These are phyloP conservation scores for Lachancea nothofagi DNA, from an alignment of 805 yeast species.

Conservation along the genomic window DNA sequence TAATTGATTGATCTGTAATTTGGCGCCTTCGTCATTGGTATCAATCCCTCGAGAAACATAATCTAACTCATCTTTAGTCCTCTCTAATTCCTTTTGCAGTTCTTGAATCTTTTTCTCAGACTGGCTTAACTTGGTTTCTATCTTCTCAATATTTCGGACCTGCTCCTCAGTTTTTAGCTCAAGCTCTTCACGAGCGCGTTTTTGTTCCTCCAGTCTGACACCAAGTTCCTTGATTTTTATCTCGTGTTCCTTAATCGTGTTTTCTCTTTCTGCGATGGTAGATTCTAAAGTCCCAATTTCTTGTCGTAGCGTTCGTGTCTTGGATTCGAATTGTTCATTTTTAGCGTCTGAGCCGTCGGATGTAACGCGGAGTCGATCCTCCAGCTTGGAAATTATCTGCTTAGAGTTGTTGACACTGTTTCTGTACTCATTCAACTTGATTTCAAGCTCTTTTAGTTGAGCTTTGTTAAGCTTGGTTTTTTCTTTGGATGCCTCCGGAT, in stretches of 20 bases:
- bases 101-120: conserved; percentile 1
- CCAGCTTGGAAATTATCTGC: conserved; percentile 10
- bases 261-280: conserved; percentile 13
- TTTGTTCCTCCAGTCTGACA: not conserved
- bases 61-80: not conserved
- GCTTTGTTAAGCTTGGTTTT: conserved; percentile 2
- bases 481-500: conserved; percentile 4
- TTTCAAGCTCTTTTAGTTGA: conserved; percentile 2
- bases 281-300: conserved; percentile 13
- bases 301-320: conserved; percentile 11
- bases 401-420: conserved; percentile 9
- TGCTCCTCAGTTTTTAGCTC: not conserved
- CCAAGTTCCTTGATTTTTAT: conserved; percentile 11
- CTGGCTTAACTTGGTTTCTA: not conserved
- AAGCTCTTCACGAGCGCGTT: not conserved
- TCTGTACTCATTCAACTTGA: conserved; percentile 1
- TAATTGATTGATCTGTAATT: too few relatives aligned
- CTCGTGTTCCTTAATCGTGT: conserved; percentile 11
- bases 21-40: not conserved
- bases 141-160: not conserved
- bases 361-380: conserved; percentile 3
- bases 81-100: conserved; percentile 1
- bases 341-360: conserved; percentile 6
- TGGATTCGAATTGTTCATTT: conserved; percentile 11
- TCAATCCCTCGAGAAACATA: not conserved